phyloP scores from a whole-genome alignment of 1,284 basidiomycete species.

The Microbotryomycetes sp. region DNA sequence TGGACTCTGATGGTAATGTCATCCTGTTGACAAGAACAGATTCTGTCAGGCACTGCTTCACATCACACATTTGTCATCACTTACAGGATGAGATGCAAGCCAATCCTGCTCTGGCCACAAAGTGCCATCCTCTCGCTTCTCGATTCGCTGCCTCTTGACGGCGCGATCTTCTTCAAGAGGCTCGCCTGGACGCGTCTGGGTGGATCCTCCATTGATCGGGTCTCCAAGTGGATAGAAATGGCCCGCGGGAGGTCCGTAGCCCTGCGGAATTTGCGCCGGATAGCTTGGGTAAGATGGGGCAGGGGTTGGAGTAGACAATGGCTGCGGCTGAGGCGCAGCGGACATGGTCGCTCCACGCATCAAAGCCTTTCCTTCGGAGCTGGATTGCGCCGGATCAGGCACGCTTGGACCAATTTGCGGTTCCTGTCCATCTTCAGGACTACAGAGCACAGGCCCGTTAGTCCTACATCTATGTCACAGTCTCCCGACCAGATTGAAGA shows the following conservation, averaged over 20 bases:
- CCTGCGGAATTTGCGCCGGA: conserved; percentile 40
- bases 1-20: conserved; percentile 76
- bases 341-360: conserved; percentile 41
- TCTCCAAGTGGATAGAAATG: no score
- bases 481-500: no score
- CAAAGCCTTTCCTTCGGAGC: conserved; percentile 42
- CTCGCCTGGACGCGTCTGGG: conserved; percentile 41
- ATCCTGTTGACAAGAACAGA: conserved; percentile 56
- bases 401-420: conserved; percentile 35
- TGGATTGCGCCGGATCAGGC: conserved; percentile 3
- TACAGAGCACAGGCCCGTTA: conserved; percentile 15
- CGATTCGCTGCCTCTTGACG: conserved; percentile 72
- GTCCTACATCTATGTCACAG: no score
- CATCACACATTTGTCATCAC: no score
- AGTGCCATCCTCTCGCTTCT: conserved; percentile 68
- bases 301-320: not conserved
- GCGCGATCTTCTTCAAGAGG: conserved; percentile 52
- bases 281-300: not conserved
- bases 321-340: conserved; percentile 37
- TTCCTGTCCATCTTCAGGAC: conserved; percentile 30
- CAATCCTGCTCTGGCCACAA: conserved; percentile 75
- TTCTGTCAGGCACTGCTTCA: no score
- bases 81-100: conserved; percentile 74
- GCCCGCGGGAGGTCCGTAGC: no score
- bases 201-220: no score